phyloP scores from a whole-genome alignment of 2,329 filamentous ascomycete species.

The Trichoderma endophyticum region DNA sequence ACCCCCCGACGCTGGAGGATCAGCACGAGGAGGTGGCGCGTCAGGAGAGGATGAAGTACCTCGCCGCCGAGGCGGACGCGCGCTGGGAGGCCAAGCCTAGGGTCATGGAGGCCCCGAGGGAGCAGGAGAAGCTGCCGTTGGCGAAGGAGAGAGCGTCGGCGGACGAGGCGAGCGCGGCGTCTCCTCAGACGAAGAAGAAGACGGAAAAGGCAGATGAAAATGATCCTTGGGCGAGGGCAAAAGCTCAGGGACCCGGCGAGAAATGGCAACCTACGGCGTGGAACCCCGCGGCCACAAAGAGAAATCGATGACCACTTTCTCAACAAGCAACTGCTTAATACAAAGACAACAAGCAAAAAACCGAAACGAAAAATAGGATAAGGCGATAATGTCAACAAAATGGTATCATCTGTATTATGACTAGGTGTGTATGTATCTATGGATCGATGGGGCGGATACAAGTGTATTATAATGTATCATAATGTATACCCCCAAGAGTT shows the following conservation, averaged over 20 bases:
- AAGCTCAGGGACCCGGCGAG: slow-evolving; percentile 51
- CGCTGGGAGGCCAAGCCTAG: slow-evolving; percentile 60
- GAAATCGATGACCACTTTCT: slow-evolving; percentile 16
- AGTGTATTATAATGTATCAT: slow-evolving; percentile 19
- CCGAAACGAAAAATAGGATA: not conserved
- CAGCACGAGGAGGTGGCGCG: slow-evolving; percentile 53
- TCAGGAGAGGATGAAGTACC: slow-evolving; percentile 50
- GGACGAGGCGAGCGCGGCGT: not conserved
- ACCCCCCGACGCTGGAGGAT: slow-evolving; percentile 56
- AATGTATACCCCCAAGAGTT: slow-evolving; percentile 18
- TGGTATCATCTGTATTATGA: not conserved
- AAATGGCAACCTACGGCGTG: slow-evolving; percentile 66
- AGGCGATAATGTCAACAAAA: too few species aligned
- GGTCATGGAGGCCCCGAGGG: slow-evolving; percentile 39
- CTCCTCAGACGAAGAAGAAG: not conserved
- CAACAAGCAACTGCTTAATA: not conserved
- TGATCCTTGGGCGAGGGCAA: slow-evolving; percentile 59
- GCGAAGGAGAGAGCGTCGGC: not conserved
- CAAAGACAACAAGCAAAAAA: not conserved
- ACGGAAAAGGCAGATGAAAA: slow-evolving; percentile 24
- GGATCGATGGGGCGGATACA: not conserved
- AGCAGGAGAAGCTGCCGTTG: slow-evolving; percentile 10
- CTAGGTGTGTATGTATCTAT: not conserved
- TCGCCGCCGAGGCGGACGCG: slow-evolving; percentile 61
- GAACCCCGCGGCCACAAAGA: slow-evolving; percentile 46